Conservation (phyloP, 2,329 filamentous ascomycete genomes). For the Hypoxylon sp. region DNA sequence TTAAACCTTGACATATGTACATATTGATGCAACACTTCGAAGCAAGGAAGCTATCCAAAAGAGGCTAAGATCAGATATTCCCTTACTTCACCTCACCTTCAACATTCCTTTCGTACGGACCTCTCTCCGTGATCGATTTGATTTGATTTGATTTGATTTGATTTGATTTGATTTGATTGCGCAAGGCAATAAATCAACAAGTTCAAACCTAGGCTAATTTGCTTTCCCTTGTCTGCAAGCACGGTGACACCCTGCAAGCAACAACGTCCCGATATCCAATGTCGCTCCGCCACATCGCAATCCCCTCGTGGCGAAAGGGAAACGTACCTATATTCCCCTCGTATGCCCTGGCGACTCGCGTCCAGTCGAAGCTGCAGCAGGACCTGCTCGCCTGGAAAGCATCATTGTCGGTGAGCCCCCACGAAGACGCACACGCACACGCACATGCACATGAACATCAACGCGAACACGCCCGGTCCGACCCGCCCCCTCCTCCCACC, state of each 20-base stretch:
- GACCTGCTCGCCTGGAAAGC: slow-evolving; percentile 73
- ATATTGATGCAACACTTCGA: not conserved
- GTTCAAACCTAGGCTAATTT: slow-evolving; percentile 2
- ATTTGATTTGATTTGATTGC: slow-evolving; percentile 17
- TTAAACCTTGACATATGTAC: slow-evolving; percentile 9
- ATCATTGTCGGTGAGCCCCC: slow-evolving; percentile 16
- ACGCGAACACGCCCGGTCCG: slow-evolving; percentile 32
- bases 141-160: slow-evolving; percentile 15
- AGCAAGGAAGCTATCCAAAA: slow-evolving; percentile 20
- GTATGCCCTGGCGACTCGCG: slow-evolving; percentile 58
- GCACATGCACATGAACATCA: not conserved
- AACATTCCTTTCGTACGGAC: slow-evolving; percentile 1
- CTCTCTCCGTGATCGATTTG: slow-evolving; percentile 2
- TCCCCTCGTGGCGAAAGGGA: slow-evolving; percentile 50
- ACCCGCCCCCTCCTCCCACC: slow-evolving; percentile 64
- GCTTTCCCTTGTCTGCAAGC: not conserved
- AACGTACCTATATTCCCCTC: slow-evolving; percentile 50
- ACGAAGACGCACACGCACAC: not conserved
- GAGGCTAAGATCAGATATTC: slow-evolving; percentile 12
- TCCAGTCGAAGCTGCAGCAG: slow-evolving; percentile 59
- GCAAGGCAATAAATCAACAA: slow-evolving; percentile 14
- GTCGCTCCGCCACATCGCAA: slow-evolving; percentile 58
- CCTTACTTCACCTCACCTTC: slow-evolving; percentile 20
- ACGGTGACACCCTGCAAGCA: not conserved
- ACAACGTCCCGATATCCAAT: slow-evolving; percentile 29